Evolutionary conservation across 768 basidiomycete genomes (phyloP).

Genomic region (Lepiota brunneoincarnata): DNA sequence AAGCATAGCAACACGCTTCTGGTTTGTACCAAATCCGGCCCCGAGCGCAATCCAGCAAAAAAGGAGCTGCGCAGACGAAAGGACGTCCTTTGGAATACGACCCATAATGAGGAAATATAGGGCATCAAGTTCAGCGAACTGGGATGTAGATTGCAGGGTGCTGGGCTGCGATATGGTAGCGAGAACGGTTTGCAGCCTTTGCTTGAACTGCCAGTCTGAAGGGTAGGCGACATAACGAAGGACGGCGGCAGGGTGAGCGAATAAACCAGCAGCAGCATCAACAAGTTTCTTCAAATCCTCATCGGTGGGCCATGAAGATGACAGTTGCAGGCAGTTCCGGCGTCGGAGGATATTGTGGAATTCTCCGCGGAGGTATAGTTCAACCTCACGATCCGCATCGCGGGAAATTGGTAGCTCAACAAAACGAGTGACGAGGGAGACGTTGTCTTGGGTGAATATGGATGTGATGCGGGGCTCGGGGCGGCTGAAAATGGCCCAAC

Average conservation of each 20-base stretch:
- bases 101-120: slow-evolving; percentile 15
- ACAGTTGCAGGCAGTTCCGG: not conserved
- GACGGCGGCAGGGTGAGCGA: slow-evolving; percentile 25
- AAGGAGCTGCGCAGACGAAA: not conserved
- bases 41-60: not conserved
- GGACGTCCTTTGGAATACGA: not conserved
- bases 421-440: not conserved
- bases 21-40: no score
- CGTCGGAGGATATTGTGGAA: slow-evolving; percentile 4
- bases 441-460: not conserved
- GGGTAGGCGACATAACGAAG: slow-evolving; percentile 21
- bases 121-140: slow-evolving; percentile 12
- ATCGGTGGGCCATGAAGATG: slow-evolving; percentile 11
- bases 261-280: slow-evolving; percentile 19
- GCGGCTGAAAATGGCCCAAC: slow-evolving; percentile 5
- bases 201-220: not conserved
- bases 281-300: slow-evolving; percentile 14
- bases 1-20: no score
- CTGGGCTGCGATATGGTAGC: not conserved
- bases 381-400: slow-evolving; percentile 1
- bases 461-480: not conserved
- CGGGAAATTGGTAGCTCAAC: not conserved
- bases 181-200: not conserved
- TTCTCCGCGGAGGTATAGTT: slow-evolving; percentile 1
- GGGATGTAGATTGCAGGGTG: not conserved